A percentile compares a stretch with the other conserved stretches of the same genome.
Conservation (phyloP, 1,284 basidiomycete species). For the Puccinia novopanici region DNA sequence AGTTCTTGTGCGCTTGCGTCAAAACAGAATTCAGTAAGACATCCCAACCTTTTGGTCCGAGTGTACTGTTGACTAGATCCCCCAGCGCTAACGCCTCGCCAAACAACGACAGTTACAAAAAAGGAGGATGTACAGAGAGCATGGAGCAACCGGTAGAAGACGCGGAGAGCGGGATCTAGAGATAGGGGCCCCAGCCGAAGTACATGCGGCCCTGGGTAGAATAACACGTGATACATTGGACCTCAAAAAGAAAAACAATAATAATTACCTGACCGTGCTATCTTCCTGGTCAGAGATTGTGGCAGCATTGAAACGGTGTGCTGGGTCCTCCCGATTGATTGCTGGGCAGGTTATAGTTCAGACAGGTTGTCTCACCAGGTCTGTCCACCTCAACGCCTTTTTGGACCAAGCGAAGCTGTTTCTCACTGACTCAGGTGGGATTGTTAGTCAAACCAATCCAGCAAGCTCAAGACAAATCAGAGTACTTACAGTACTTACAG, state of each 20-base stretch:
- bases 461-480: not conserved
- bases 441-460: not conserved
- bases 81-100: too few species aligned
- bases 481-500: conserved; percentile 23
- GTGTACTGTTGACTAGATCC: too few species aligned
- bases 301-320: conserved; percentile 87
- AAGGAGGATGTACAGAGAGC: too few species aligned
- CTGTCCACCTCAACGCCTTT: conserved; percentile 83
- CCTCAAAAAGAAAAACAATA: not conserved
- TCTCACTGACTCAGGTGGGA: not conserved
- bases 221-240: not conserved
- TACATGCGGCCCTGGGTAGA: too few species aligned
- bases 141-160: too few species aligned
- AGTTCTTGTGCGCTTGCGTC: too few species aligned
- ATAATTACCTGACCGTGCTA: conserved; percentile 31
- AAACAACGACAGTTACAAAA: too few species aligned
- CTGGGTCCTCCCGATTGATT: conserved; percentile 76
- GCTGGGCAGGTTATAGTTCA: conserved; percentile 85
- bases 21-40: too few species aligned
- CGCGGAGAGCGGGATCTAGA: too few species aligned
- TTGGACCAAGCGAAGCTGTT: conserved; percentile 68
- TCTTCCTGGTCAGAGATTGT: conserved; percentile 47
- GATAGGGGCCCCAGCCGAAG: too few species aligned
- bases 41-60: too few species aligned
- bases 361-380: conserved; percentile 74